Evolutionary conservation across 2,329 filamentous ascomycete genomes (phyloP).

Genomic region (Colletotrichum lindemuthianum): DNA sequence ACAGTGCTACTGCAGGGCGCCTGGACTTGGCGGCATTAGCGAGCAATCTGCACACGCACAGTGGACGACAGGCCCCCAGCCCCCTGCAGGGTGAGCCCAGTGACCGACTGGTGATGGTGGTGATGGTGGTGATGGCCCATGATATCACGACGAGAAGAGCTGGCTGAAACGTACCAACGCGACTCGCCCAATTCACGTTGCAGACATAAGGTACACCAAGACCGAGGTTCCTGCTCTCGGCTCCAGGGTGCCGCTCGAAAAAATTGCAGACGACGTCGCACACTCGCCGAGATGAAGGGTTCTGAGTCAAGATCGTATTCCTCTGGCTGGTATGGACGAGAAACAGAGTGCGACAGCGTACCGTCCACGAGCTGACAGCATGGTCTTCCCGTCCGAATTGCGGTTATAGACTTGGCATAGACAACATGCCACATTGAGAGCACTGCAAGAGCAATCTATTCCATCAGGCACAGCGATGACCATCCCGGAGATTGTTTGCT

Average conservation of each 20-base stretch:
- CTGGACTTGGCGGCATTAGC: slow-evolving; percentile 32
- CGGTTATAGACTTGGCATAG: background rate
- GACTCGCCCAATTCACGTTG: slow-evolving; percentile 4
- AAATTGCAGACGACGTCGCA: slow-evolving; percentile 3
- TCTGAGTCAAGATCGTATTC: slow-evolving; percentile 17
- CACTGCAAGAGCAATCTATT: background rate
- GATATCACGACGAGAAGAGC: slow-evolving; percentile 11
- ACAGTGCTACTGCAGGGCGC: slow-evolving; percentile 32
- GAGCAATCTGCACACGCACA: slow-evolving; percentile 25
- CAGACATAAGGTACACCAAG: background rate
- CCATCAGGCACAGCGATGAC: slow-evolving; percentile 16
- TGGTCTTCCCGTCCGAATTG: slow-evolving; percentile 12
- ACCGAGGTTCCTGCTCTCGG: slow-evolving; percentile 17
- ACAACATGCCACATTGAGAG: slow-evolving; percentile 11
- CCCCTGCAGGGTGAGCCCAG: slow-evolving; percentile 14
- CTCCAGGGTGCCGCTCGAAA: slow-evolving; percentile 2
- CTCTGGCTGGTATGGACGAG: slow-evolving; percentile 28
- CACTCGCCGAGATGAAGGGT: slow-evolving; percentile 21
- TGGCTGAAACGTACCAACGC: slow-evolving; percentile 23
- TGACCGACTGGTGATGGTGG: slow-evolving; percentile 15
- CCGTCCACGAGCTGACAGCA: slow-evolving; percentile 12
- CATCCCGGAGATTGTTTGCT: slow-evolving; percentile 6
- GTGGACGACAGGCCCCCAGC: slow-evolving; percentile 13
- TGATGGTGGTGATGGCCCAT: slow-evolving; percentile 3
- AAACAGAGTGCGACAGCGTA: slow-evolving; percentile 25